phyloP scores from a whole-genome alignment of 2,329 filamentous ascomycete species.

The Aspergillus hortae region DNA sequence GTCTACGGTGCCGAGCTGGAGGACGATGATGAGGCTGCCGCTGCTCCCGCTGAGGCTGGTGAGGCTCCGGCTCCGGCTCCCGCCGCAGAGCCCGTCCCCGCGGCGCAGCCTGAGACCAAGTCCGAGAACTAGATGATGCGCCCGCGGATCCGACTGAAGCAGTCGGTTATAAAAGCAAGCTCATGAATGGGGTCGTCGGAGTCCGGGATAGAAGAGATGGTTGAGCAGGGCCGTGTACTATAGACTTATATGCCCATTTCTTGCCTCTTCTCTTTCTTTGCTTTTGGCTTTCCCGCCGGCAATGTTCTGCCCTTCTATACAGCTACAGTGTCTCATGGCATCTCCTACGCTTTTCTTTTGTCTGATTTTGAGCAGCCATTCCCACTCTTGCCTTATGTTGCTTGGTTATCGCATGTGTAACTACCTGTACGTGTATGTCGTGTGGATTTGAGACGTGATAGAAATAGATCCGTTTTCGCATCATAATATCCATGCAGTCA shows the following conservation, averaged over 20 bases:
- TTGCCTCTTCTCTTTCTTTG: background rate
- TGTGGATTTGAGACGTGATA: conserved; percentile 18
- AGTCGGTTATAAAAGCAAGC: too few species aligned
- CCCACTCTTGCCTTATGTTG: conserved; percentile 3
- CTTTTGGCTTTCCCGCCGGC: background rate
- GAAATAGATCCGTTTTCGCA: conserved; percentile 27
- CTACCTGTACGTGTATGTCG: conserved; percentile 27
- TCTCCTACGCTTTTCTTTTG: conserved; percentile 7
- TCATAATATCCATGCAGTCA: background rate
- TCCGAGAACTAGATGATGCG: conserved; percentile 20
- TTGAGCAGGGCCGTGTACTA: background rate
- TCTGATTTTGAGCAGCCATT: conserved; percentile 9
- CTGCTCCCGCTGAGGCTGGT: conserved; percentile 22
- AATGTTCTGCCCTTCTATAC: background rate
- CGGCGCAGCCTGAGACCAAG: conserved; percentile 12
- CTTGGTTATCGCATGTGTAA: conserved; percentile 17
- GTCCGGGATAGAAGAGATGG: background rate
- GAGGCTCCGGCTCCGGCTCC: conserved; percentile 13
- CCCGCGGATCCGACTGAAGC: conserved; percentile 7
- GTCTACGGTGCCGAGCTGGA: conserved; percentile 86
- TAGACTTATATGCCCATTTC: background rate
- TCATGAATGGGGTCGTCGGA: background rate
- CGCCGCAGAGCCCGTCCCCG: conserved; percentile 23
- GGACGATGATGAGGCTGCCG: conserved; percentile 58
- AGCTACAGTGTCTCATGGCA: conserved; percentile 11